Percentiles rank a stretch among this genome's conserved stretches.
phyloP scores from a whole-genome alignment of 306 rosid genomes.

The Prinsepia uniflora region DNA sequence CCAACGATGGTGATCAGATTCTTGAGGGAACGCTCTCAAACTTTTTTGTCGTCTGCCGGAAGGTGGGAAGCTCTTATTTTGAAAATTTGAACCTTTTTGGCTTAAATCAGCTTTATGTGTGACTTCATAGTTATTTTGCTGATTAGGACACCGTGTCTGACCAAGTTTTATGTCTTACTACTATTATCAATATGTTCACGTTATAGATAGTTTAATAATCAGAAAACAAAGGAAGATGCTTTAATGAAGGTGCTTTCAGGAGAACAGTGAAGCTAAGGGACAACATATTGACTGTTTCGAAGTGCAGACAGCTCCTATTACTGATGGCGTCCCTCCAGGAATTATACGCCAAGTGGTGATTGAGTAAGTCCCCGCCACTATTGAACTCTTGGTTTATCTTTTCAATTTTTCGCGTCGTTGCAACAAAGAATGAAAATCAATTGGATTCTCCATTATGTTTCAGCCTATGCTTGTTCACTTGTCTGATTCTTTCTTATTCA shows the following conservation, averaged over 20 bases:
- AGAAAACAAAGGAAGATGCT: not conserved
- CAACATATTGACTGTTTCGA: slow-evolving; percentile 48
- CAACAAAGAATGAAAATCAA: not conserved
- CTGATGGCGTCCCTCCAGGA: slow-evolving; percentile 84
- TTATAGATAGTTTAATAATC: not conserved
- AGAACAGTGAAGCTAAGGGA: slow-evolving; percentile 29
- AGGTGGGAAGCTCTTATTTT: slow-evolving; percentile 44
- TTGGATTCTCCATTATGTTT: not conserved
- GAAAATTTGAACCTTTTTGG: slow-evolving; percentile 4
- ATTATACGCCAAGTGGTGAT: slow-evolving; percentile 66
- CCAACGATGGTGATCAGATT: slow-evolving; percentile 67
- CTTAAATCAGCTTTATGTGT: slow-evolving; percentile 4
- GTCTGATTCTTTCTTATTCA: not conserved
- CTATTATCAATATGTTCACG: not conserved
- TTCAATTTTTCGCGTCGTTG: not conserved
- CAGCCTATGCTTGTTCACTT: not conserved
- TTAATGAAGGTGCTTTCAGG: slow-evolving; percentile 36
- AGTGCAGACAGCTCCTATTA: slow-evolving; percentile 79
- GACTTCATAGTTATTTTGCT: not conserved
- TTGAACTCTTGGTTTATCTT: not conserved
- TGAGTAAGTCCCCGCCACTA: slow-evolving; percentile 47
- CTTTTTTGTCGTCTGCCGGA: slow-evolving; percentile 66
- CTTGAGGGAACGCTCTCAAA: slow-evolving; percentile 88
- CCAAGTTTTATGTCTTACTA: not conserved
- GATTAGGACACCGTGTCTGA: not conserved